Percentiles rank a stretch among this genome's conserved stretches.
Conservation (phyloP, 1,139 yeast genomes). For the Geotrichum candidum region DNA sequence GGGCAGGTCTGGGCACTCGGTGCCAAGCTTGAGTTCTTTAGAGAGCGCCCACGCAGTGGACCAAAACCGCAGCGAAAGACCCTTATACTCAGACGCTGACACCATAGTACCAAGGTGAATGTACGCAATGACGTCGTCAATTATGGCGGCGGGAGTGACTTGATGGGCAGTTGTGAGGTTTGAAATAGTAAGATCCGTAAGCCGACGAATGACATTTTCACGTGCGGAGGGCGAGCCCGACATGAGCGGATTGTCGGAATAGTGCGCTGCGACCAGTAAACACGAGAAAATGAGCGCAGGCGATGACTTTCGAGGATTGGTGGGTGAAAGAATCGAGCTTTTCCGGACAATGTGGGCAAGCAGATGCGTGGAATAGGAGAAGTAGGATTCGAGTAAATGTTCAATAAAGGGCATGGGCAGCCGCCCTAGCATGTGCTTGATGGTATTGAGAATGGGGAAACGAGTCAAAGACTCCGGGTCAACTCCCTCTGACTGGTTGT, state of each 20-base stretch:
- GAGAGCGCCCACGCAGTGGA: slow-evolving; percentile 36
- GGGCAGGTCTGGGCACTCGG: slow-evolving; percentile 28
- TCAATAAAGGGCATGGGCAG: slow-evolving; percentile 35
- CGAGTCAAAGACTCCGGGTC: neutral
- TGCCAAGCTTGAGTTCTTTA: slow-evolving; percentile 31
- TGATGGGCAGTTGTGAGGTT: slow-evolving; percentile 29
- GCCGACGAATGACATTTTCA: slow-evolving; percentile 27
- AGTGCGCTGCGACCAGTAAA: slow-evolving; percentile 37
- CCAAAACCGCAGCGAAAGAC: slow-evolving; percentile 40
- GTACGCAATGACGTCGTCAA: slow-evolving; percentile 38
- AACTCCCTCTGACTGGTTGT: neutral
- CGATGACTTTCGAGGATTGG: slow-evolving; percentile 31
- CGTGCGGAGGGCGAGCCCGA: slow-evolving; percentile 32
- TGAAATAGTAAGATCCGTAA: slow-evolving; percentile 29
- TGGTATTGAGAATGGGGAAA: slow-evolving; percentile 30
- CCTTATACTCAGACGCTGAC: slow-evolving; percentile 39
- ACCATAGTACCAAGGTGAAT: slow-evolving; percentile 39
- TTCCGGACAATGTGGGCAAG: slow-evolving; percentile 24
- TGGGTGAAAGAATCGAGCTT: slow-evolving; percentile 21
- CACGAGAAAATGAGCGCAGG: slow-evolving; percentile 35
- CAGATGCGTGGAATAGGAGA: slow-evolving; percentile 33
- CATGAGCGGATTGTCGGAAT: slow-evolving; percentile 37
- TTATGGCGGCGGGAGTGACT: slow-evolving; percentile 24
- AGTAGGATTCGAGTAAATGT: slow-evolving; percentile 37
- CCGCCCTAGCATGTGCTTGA: slow-evolving; percentile 26